Evolutionary conservation across 2,329 filamentous ascomycete species (phyloP).

Genomic region (Neobulgaria alba): DNA sequence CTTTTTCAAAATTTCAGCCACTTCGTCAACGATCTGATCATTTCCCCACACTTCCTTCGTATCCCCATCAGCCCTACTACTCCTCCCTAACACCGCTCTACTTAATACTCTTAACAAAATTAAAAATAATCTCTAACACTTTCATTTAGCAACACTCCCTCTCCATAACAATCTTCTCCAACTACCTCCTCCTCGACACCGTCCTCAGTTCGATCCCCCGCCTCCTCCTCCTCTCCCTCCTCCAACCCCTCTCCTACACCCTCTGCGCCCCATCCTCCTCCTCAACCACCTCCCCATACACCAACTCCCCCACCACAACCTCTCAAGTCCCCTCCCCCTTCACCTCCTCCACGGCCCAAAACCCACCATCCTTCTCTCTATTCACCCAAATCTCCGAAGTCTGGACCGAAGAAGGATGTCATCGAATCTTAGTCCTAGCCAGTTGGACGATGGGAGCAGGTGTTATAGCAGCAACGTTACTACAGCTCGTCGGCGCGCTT

Average conservation of each 20-base stretch:
- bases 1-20: too few species aligned
- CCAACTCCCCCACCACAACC: neutral
- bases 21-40: too few species aligned
- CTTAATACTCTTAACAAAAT: neutral
- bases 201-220: conserved; percentile 24
- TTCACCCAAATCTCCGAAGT: neutral
- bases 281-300: conserved; percentile 2
- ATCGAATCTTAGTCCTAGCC: conserved; percentile 15
- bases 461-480: conserved; percentile 18
- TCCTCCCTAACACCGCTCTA: too few species aligned
- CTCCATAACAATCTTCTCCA: conserved; percentile 24
- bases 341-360: neutral
- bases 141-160: conserved; percentile 22
- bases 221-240: conserved; percentile 21
- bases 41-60: too few species aligned
- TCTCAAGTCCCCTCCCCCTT: neutral
- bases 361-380: neutral
- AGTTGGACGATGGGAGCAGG: conserved; percentile 18
- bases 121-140: conserved; percentile 1
- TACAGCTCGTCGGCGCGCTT: conserved; percentile 24
- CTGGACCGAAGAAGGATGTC: conserved; percentile 14
- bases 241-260: conserved; percentile 14
- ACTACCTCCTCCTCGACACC: conserved; percentile 28
- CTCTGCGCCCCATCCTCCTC: conserved; percentile 10
- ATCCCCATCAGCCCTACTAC: too few species aligned